phyloP scores from a whole-genome alignment of 2,329 filamentous ascomycete species.

The Aspergillus nomiae region DNA sequence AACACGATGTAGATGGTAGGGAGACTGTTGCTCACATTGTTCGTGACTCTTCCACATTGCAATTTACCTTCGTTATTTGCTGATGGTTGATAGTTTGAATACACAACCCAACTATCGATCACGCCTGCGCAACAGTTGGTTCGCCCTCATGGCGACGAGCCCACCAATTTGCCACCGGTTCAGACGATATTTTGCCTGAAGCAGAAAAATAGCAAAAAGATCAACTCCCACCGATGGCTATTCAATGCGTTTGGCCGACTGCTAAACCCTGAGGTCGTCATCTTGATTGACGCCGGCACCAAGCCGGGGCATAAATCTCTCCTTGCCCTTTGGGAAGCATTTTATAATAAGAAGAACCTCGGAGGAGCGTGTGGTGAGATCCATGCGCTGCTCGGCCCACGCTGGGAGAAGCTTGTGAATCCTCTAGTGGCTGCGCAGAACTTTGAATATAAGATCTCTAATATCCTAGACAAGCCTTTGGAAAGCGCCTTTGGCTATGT shows the following conservation, averaged over 20 bases:
- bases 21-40: conserved; percentile 91
- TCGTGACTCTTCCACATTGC: conserved; percentile 27
- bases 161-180: conserved; percentile 85
- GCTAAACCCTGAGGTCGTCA: conserved; percentile 93
- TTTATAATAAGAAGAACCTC: conserved; percentile 99
- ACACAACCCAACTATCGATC: conserved; percentile 95
- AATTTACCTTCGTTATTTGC: background rate
- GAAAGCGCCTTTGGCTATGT: conserved; percentile 98
- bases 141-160: conserved; percentile 80
- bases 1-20: conserved; percentile 96
- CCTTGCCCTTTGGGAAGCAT: conserved; percentile 92
- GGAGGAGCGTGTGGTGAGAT: conserved; percentile 99
- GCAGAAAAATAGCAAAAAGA: conserved; percentile 99
- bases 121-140: conserved; percentile 97
- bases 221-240: conserved; percentile 98
- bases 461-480: conserved; percentile 96
- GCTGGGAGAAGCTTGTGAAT: conserved; percentile 83
- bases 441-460: conserved; percentile 99
- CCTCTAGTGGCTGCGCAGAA: conserved; percentile 97
- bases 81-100: conserved; percentile 69
- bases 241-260: conserved; percentile 98
- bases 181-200: conserved; percentile 99
- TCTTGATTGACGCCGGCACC: conserved; percentile 94
- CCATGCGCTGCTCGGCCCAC: conserved; percentile 92
- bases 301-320: conserved; percentile 93